Conservation (phyloP, 1,284 basidiomycete species). For the Ceratobasidium papillatum region DNA sequence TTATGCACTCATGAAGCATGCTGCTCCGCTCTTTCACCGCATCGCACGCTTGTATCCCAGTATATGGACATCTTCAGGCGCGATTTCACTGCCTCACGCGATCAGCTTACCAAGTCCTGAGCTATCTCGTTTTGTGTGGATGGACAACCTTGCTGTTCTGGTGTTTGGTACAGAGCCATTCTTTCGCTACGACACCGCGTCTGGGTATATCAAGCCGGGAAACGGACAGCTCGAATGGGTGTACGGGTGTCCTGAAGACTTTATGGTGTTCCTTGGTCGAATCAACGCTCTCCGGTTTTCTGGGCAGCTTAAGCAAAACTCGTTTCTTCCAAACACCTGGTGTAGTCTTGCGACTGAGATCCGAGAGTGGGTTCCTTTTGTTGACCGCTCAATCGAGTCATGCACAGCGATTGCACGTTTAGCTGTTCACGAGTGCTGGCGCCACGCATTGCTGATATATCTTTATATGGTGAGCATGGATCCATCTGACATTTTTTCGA, state of each 20-base stretch:
- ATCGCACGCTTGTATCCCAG: neutral
- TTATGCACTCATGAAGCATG: conserved; percentile 6
- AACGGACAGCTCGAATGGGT: conserved; percentile 13
- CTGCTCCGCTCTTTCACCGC: neutral
- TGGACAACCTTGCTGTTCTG: conserved; percentile 8
- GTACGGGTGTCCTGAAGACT: conserved; percentile 19
- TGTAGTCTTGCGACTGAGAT: neutral
- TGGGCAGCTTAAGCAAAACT: neutral
- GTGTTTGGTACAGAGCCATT: conserved; percentile 14
- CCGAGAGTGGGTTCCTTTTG: neutral
- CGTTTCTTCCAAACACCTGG: neutral
- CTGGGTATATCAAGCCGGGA: neutral
- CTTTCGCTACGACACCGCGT: neutral
- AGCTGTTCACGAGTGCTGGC: conserved; percentile 36
- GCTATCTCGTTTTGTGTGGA: conserved; percentile 8
- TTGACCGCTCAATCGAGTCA: conserved; percentile 1
- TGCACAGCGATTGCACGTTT: neutral
- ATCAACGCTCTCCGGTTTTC: conserved; percentile 1
- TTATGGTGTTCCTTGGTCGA: neutral
- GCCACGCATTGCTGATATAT: conserved; percentile 15
- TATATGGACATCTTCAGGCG: neutral
- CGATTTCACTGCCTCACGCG: conserved; percentile 2
- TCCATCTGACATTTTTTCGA: neutral
- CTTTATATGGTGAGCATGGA: conserved; percentile 19
- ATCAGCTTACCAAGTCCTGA: neutral